Evolutionary conservation across 1,139 yeast genomes (phyloP), one percentile per base, ranked within the genome.

Genomic region (Blastobotrys proliferans): DNA sequence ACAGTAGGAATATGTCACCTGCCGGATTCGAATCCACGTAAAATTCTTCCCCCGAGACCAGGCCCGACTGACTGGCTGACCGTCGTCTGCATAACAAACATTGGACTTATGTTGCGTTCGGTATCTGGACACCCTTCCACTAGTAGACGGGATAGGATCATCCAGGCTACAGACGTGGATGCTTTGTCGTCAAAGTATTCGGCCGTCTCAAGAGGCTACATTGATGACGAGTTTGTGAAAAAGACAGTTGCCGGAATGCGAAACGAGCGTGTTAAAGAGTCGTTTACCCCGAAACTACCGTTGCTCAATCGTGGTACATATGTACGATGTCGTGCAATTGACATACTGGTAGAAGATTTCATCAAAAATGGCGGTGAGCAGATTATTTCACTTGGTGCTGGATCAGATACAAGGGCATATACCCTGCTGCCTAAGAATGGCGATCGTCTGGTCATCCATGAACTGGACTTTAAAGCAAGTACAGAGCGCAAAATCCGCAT

Each of bases 351-450:
- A 1, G 66, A 70, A 1, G 56, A 62, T 27, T 86, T 84, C 52
- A 49, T 84, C 3, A 48, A 60, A 25, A 61, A 62, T 43, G 51
- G 38, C 1, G 49, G 47, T 1, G 52, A 51, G 38, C 95, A 88
- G 58, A 75, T 92, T 9, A 64, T 92, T 0, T 87, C 94, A 3
- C 63, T 92, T 18, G 98, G 98, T 0, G 86, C 97, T n/a, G 98
- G 98, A 0, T 84, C 94, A n/a, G 98, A 92, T 62, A 81, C 97
- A 1, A 64, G 97, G 47, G 73, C 77, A 5, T 85, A 86, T 56
- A 61, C 68, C 4, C 45, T 79, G 2, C 60, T 84, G 36, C 54
- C 43, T 2, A 22, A 41, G n/a, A 34, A 39, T 16, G 21, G 22
- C n/a, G 14, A 49, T 16, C 39, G 54, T 25, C 51, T 81, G 30